These are phyloP conservation scores for Thalassiosira hispida DNA, from an alignment of 352 stramenopile genomes.

Conservation along the genomic window DNA sequence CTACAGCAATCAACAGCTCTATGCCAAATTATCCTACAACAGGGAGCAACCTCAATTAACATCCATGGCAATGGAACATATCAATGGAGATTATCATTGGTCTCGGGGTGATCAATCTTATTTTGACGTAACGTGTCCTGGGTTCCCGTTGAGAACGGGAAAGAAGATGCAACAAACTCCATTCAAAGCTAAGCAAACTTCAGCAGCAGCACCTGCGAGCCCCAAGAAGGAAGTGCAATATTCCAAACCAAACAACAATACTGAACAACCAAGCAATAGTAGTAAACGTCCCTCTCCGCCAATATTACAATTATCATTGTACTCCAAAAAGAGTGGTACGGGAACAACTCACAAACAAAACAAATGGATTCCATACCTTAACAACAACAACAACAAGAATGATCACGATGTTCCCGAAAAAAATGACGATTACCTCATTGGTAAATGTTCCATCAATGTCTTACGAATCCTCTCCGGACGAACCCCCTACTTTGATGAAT, in stretches of 20 bases:
- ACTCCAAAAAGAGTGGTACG: conserved; percentile 41
- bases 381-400: neutral
- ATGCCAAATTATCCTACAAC: conserved; percentile 31
- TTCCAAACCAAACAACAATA: conserved; percentile 10
- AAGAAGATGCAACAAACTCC: conserved; percentile 13
- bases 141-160: conserved; percentile 14
- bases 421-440: conserved; percentile 69
- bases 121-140: conserved; percentile 49
- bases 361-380: conserved; percentile 32
- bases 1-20: conserved; percentile 20
- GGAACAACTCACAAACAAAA: conserved; percentile 32
- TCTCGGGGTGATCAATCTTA: conserved; percentile 47
- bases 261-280: neutral
- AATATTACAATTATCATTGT: conserved; percentile 65
- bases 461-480: conserved; percentile 68
- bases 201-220: neutral
- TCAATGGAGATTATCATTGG: conserved; percentile 45
- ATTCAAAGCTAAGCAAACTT: conserved; percentile 16
- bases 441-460: conserved; percentile 72
- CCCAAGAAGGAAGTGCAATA: conserved; percentile 7
- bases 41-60: conserved; percentile 30
- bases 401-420: conserved; percentile 25
- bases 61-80: conserved; percentile 22
- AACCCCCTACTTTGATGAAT: conserved; percentile 70
- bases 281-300: conserved; percentile 10